Evolutionary conservation across 2,329 filamentous ascomycete species (phyloP).

Genomic region (Emergomyces orientalis): DNA sequence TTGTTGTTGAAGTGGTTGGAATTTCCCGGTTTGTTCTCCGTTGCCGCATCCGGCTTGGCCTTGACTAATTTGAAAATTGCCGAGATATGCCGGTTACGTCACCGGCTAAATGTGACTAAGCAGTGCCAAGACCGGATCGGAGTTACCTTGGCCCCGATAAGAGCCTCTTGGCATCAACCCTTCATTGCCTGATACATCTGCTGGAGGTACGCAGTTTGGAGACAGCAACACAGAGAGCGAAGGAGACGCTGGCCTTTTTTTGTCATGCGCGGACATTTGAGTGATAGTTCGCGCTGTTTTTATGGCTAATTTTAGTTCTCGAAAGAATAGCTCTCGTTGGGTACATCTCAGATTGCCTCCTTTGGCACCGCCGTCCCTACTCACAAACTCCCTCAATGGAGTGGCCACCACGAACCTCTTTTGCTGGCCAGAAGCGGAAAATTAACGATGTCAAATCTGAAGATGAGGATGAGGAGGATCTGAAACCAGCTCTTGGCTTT

Average conservation of each 20-base stretch:
- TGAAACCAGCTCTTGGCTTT: constrained; percentile 30
- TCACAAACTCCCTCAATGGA: constrained; percentile 28
- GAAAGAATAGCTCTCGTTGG: not conserved
- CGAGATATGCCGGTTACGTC: not conserved
- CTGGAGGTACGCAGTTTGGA: not conserved
- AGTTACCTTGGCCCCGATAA: not conserved
- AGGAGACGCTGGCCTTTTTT: not conserved
- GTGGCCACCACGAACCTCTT: constrained; percentile 24
- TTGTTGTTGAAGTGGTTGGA: not conserved
- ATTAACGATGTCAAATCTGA: constrained; percentile 31
- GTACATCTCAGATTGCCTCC: not conserved
- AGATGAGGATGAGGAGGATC: constrained; percentile 28
- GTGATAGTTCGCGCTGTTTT: not conserved
- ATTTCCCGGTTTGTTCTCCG: not conserved
- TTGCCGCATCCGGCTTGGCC: constrained; percentile 1
- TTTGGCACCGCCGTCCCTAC: not conserved
- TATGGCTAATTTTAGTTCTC: not conserved
- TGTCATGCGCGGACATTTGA: not conserved
- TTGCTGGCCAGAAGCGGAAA: constrained; percentile 35
- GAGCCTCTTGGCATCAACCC: not conserved
- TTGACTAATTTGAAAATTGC: not conserved
- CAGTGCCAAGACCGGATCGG: not conserved
- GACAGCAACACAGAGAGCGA: not conserved
- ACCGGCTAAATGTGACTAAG: not conserved
- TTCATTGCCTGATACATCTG: not conserved